phyloP scores from a whole-genome alignment of 2,329 filamentous ascomycete genomes.

The Penicillium sp. region DNA sequence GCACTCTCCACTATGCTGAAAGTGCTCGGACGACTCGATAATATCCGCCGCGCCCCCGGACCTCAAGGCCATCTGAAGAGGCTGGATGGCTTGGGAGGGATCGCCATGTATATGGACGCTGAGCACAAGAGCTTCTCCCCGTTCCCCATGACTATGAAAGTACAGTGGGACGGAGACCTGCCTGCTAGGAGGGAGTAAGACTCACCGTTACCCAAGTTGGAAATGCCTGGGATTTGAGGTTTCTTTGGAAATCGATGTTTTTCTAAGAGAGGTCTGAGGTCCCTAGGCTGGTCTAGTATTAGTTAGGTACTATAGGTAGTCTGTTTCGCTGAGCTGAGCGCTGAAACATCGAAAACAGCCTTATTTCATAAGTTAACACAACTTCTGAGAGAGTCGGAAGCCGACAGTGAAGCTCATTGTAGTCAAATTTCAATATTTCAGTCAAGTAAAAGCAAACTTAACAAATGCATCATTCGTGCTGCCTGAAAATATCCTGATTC shows the following conservation, averaged over 20 bases:
- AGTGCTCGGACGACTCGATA: slow-evolving; percentile 41
- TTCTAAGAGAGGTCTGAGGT: too few relatives aligned
- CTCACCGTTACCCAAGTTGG: not conserved
- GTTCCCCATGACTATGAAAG: slow-evolving; percentile 45
- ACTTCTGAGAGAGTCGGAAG: not conserved
- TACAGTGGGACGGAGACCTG: slow-evolving; percentile 43
- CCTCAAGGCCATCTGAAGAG: slow-evolving; percentile 42
- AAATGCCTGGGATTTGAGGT: not conserved
- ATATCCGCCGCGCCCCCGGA: slow-evolving; percentile 42
- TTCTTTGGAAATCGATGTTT: not conserved
- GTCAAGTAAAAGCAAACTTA: not conserved
- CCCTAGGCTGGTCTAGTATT: too few relatives aligned
- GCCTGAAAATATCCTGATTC: not conserved
- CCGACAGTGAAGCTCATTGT: not conserved
- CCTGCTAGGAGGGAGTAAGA: slow-evolving; percentile 16
- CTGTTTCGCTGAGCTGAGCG: too few relatives aligned
- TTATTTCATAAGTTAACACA: not conserved
- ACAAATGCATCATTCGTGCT: slow-evolving; percentile 1
- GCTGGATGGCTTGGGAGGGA: slow-evolving; percentile 37
- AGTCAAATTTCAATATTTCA: not conserved
- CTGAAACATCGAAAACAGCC: too few relatives aligned
- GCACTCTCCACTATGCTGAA: slow-evolving; percentile 41
- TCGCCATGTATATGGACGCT: slow-evolving; percentile 45
- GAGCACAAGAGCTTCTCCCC: slow-evolving; percentile 44
- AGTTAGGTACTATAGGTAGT: too few relatives aligned